These are phyloP conservation scores for Tetracentron sinense DNA, from an alignment of 164 flowering plant species.

Conservation along the genomic window DNA sequence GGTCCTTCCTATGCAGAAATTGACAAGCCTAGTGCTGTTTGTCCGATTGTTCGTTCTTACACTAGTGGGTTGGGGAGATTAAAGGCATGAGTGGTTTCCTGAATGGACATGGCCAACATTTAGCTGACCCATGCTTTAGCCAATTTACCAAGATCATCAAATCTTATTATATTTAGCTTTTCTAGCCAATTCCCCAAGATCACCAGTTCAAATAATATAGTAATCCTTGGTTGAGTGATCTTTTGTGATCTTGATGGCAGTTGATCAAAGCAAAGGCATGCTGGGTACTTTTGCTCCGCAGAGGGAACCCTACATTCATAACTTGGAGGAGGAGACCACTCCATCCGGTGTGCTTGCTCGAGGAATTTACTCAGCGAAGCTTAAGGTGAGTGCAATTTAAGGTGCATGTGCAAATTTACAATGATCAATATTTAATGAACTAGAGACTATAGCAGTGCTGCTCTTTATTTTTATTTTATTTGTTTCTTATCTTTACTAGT, in stretches of 20 bases:
- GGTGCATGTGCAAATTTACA: not conserved
- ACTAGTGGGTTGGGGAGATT: too few relatives aligned
- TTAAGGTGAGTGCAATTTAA: slow-evolving; percentile 41
- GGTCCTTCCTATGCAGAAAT: too few relatives aligned
- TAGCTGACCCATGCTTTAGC: too few relatives aligned
- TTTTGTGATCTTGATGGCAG: slow-evolving; percentile 29
- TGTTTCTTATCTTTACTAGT: not conserved
- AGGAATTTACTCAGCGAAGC: slow-evolving; percentile 61
- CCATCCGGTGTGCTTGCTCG: slow-evolving; percentile 75
- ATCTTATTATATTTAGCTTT: too few relatives aligned
- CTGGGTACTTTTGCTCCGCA: slow-evolving; percentile 84
- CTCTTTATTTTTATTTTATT: not conserved
- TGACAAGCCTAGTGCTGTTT: too few relatives aligned
- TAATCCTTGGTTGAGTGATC: not conserved
- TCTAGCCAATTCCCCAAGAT: too few relatives aligned
- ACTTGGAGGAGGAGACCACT: slow-evolving; percentile 65
- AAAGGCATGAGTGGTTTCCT: too few relatives aligned
- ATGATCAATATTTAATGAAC: not conserved
- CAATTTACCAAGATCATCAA: too few relatives aligned
- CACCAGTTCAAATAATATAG: too few relatives aligned
- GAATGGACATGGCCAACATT: too few relatives aligned
- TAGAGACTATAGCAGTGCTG: too few relatives aligned
- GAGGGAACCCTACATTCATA: slow-evolving; percentile 49
- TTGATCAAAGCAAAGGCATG: slow-evolving; percentile 77
- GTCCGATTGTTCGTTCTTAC: too few relatives aligned